Evolutionary conservation across 2,329 filamentous ascomycete genomes (phyloP).

Genomic region (Hypoxylon rubiginosum): DNA sequence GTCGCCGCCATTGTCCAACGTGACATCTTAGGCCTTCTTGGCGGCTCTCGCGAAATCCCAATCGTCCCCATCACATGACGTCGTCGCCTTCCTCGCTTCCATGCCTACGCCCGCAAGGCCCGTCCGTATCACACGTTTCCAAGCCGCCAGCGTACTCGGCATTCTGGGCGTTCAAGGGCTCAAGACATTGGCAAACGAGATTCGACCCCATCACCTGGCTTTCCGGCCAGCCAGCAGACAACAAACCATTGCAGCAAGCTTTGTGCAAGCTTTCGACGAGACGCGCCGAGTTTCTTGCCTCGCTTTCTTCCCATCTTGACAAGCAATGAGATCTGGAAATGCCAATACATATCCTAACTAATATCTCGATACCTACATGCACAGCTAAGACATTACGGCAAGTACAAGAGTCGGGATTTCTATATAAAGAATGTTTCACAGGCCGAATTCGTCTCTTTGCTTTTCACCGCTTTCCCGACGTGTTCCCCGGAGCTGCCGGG

Average conservation of each 20-base stretch:
- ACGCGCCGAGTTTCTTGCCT: constrained; percentile 5
- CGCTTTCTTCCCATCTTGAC: constrained; percentile 1
- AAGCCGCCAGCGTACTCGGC: constrained; percentile 35
- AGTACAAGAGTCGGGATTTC: neutral
- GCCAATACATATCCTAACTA: constrained; percentile 1
- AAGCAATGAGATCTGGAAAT: constrained; percentile 15
- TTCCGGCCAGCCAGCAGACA: neutral
- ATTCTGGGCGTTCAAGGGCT: constrained; percentile 34
- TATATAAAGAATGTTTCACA: constrained; percentile 20
- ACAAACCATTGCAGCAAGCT: constrained; percentile 25
- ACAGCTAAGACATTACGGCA: neutral
- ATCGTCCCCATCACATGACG: constrained; percentile 43
- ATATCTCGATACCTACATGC: neutral
- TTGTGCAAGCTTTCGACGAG: constrained; percentile 37
- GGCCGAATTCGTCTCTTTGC: constrained; percentile 25
- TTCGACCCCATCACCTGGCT: constrained; percentile 4
- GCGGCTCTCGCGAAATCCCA: constrained; percentile 42
- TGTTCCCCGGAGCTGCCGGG: constrained; percentile 44
- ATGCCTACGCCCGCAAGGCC: constrained; percentile 11
- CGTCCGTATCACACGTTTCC: constrained; percentile 22
- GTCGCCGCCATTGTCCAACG: constrained; percentile 23
- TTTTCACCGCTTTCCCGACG: constrained; percentile 45
- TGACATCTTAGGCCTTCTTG: constrained; percentile 43
- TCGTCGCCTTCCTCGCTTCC: constrained; percentile 39
- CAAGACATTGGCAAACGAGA: constrained; percentile 38